Evolutionary conservation across 768 basidiomycete species (phyloP), one percentile per base, ranked within the genome.

Genomic region (Boletus vinaceobasis): DNA sequence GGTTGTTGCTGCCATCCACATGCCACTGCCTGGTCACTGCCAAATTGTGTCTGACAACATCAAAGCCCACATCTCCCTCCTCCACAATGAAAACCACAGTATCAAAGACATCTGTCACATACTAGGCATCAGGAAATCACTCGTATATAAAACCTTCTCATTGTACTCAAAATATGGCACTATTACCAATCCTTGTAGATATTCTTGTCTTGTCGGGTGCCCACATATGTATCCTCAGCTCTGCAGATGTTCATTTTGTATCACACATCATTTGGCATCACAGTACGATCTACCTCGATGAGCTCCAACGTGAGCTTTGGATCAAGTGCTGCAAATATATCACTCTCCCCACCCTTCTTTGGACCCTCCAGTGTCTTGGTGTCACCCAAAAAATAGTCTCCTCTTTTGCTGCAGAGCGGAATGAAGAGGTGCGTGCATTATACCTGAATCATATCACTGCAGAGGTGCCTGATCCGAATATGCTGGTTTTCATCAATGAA

Each of bases 371-470:
- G 7, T 29, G 6, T 21, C 37, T 62, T 43, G 7, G 11, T 5
- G 14, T 62, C 31, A 67, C 31, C 6, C 10, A n/a, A 17, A 66
- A 66, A 21, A 9, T 49, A 5, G 36, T 63, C n/a, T 60, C 57
- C 3, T 21, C n/a, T 11, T 11, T 40, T 17, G 62, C 66, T 14
- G 19, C 31, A 0, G 58, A 68, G 50, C 5, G 32, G 17, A 62
- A 68, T 56, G 57, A 32, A 17, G 26, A 33, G 15, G 2, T 14
- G 4, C 3, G 32, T 2, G 44, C 53, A 9, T 23, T 50, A 4
- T 61, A 52, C 26, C 58, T 56, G 57, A 61, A 61, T 29, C 3
- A 1, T 7, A 55, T 61, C 31, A 48, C 43, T 5, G 23, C 37
- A 1, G 43, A 52, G 32, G 61, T 13, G 63, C 53, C 50, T 2